Base-by-base conservation (phyloP, 1,284 basidiomycete genomes). In the Ustilago cynodontis region DNA sequence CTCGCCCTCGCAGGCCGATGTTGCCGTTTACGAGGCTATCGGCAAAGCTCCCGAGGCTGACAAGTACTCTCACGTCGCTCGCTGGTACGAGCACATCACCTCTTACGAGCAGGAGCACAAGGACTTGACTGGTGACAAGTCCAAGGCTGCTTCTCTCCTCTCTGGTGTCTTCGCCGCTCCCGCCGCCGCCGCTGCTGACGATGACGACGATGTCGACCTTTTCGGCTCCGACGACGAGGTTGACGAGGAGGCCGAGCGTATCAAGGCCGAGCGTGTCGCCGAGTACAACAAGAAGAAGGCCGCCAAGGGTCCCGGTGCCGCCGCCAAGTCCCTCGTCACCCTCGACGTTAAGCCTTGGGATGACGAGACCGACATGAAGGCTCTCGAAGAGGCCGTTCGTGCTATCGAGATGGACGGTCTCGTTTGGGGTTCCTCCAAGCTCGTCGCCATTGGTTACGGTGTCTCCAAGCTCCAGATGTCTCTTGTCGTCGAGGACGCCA, bases 291-390 rank as follows among this genome's bases (percentile, higher is more conserved):
- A 89, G 63, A 95, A 94, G 90, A 98, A 98, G 89, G 94, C 94
- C 31, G 90, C 89, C 86, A 98, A 98, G 89, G 91, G 92, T 78
- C 87, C 88, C 82, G 88, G 88, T 81, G 86, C 88, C 56, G 85
- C 65, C 47, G 65, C 85, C 60, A 86, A 94, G 93, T 96, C 94
- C 78, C 90, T 96, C 73, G 94, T 96, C 60, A 99, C 97, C 61
- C 89, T 98, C 83, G 95, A 98, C 81, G 94, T 99, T 78, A 99
- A 98, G 89, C 96, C 95, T 54, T 86, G 95, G 96, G 96, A 99
- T 87, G 95, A 98, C 87, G 95, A 98, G 89, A 99, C 96, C 70
- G 94, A 98, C 88, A 95, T 99, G 94, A 90, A 86, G 59, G 92
- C 88, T 63, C 90, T 99, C 80, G 96, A 99, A 88, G 87, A 89